phyloP scores from a whole-genome alignment of 2,329 filamentous ascomycete genomes.

The Beauveria pseudobassiana region DNA sequence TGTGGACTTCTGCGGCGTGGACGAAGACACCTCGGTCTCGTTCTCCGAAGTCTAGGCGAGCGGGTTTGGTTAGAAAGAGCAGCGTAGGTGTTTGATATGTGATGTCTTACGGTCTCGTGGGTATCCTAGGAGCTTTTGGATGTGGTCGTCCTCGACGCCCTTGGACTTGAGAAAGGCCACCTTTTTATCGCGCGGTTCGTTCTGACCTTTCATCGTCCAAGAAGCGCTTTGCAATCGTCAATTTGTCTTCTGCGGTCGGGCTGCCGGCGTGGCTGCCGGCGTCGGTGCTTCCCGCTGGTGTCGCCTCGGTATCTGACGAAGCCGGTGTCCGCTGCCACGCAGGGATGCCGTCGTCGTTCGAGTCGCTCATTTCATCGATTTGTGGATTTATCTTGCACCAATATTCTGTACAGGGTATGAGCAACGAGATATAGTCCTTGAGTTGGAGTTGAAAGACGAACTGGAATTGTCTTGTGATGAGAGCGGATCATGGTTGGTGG shows the following conservation, averaged over 20 bases:
- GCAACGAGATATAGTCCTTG: background rate
- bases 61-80: background rate
- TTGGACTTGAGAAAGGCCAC: constrained; percentile 70
- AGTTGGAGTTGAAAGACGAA: background rate
- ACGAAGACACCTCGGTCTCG: background rate
- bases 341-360: constrained; percentile 20
- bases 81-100: background rate
- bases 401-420: background rate
- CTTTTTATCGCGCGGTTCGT: constrained; percentile 65
- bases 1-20: constrained; percentile 21
- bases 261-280: constrained; percentile 12
- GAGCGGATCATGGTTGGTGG: background rate
- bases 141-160: constrained; percentile 59
- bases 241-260: constrained; percentile 19
- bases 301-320: background rate
- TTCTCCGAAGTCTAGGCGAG: background rate
- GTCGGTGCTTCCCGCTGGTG: background rate
- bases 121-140: constrained; percentile 54
- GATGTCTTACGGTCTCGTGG: background rate
- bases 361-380: constrained; percentile 24
- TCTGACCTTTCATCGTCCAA: constrained; percentile 65
- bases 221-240: constrained; percentile 66
- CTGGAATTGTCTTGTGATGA: background rate
- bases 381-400: background rate
- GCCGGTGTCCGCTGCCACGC: constrained; percentile 22